These are phyloP conservation scores for Catharanthus roseus DNA, from an alignment of 257 asterid genomes.

Conservation along the genomic window DNA sequence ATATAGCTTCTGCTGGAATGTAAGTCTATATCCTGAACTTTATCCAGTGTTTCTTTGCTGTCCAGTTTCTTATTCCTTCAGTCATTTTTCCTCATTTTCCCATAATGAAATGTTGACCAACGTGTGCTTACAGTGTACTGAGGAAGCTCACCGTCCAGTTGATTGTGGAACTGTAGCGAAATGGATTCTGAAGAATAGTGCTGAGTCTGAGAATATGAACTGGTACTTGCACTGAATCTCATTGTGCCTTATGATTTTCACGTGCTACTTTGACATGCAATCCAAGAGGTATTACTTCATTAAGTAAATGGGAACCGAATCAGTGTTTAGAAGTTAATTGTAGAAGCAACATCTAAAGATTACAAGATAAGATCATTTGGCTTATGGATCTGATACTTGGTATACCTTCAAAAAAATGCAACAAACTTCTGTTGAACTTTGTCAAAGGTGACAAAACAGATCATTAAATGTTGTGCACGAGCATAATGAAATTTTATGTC, in stretches of 20 bases:
- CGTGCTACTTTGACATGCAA: neutral
- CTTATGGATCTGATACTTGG: neutral
- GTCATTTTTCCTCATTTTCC: slow-evolving; percentile 8
- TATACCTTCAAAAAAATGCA: neutral
- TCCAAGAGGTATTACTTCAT: neutral
- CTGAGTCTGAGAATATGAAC: slow-evolving; percentile 56
- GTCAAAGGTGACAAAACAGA: neutral
- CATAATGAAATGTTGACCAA: neutral
- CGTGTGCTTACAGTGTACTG: slow-evolving; percentile 37
- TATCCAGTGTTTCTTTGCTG: slow-evolving; percentile 2
- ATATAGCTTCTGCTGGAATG: slow-evolving; percentile 89
- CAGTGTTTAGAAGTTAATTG: neutral
- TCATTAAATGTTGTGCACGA: neutral
- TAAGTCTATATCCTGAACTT: slow-evolving; percentile 31
- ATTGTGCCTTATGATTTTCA: neutral
- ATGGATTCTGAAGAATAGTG: slow-evolving; percentile 52
- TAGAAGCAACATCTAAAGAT: neutral
- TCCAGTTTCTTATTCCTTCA: slow-evolving; percentile 9
- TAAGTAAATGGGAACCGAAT: neutral
- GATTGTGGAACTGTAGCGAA: slow-evolving; percentile 52
- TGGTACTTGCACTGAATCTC: slow-evolving; percentile 27
- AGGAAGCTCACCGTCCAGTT: slow-evolving; percentile 58
- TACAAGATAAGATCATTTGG: neutral
- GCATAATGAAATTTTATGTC: neutral
- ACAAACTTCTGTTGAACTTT: neutral